These are phyloP conservation scores for Boletus nobilissimus DNA, from an alignment of 1,284 basidiomycete genomes.

Conservation along the genomic window DNA sequence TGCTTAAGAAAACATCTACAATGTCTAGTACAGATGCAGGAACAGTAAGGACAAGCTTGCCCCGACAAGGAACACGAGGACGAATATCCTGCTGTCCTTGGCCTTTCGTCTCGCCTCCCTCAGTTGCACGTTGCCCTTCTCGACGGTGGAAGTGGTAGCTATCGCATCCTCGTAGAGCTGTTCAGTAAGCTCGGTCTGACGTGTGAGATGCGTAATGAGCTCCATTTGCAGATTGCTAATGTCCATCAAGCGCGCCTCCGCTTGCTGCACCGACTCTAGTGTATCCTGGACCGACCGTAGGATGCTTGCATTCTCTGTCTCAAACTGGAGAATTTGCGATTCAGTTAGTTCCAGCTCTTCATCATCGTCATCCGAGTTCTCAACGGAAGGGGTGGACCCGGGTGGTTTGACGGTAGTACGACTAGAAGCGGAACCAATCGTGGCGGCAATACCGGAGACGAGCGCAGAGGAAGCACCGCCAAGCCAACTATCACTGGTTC, in stretches of 20 bases:
- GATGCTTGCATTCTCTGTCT: slow-evolving; percentile 88
- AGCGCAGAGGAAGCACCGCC: slow-evolving; percentile 68
- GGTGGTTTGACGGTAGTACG: slow-evolving; percentile 38
- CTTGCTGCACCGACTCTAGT: slow-evolving; percentile 86
- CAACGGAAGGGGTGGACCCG: slow-evolving; percentile 47
- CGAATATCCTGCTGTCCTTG: slow-evolving; percentile 83
- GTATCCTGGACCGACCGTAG: slow-evolving; percentile 85
- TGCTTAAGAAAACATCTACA: slow-evolving; percentile 2
- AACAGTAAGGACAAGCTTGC: slow-evolving; percentile 88
- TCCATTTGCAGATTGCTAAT: slow-evolving; percentile 92
- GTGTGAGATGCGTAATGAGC: slow-evolving; percentile 84
- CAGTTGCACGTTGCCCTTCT: slow-evolving; percentile 88
- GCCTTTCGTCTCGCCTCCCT: slow-evolving; percentile 84
- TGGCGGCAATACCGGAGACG: slow-evolving; percentile 69
- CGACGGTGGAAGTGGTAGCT: slow-evolving; percentile 82
- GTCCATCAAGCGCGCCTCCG: slow-evolving; percentile 87
- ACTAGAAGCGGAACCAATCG: slow-evolving; percentile 62
- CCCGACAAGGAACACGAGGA: slow-evolving; percentile 87
- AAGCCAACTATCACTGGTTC: slow-evolving; percentile 64
- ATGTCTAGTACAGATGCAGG: slow-evolving; percentile 78
- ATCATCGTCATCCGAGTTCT: slow-evolving; percentile 69
- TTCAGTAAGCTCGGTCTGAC: slow-evolving; percentile 90
- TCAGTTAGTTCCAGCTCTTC: slow-evolving; percentile 80
- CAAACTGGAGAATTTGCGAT: slow-evolving; percentile 91
- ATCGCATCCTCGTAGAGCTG: slow-evolving; percentile 91